Evolutionary conservation across 371 early-diverging fungal genomes (phyloP).

Genomic region (Mortierella sp.): DNA sequence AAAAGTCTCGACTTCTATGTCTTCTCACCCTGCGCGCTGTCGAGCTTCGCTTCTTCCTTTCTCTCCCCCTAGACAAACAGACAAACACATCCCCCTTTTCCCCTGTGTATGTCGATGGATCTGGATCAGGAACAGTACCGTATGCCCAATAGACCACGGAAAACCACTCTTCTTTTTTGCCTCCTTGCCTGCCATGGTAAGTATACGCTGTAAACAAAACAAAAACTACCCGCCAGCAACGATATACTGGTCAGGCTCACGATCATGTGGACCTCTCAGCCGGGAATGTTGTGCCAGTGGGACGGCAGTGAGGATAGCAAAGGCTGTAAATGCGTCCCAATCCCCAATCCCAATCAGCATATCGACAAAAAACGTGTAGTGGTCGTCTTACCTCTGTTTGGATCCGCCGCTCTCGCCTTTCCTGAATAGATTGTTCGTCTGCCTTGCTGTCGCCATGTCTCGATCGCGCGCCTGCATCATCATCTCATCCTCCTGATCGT

Average conservation of each 20-base stretch:
- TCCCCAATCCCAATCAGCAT: not conserved
- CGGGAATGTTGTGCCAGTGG: slow-evolving; percentile 13
- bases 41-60: not conserved
- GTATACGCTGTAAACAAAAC: not conserved
- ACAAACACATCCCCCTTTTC: not conserved
- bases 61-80: not conserved
- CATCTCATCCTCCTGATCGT: slow-evolving; percentile 8
- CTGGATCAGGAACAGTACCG: slow-evolving; percentile 5
- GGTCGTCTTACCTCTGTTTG: slow-evolving; percentile 18
- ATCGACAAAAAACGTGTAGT: not conserved
- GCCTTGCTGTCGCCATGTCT: slow-evolving; percentile 14
- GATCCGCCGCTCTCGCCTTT: slow-evolving; percentile 11
- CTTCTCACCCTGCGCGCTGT: not conserved
- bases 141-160: slow-evolving; percentile 2
- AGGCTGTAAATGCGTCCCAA: slow-evolving; percentile 2
- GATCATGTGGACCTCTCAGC: slow-evolving; percentile 12
- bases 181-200: not conserved
- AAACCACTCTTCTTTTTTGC: not conserved
- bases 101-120: not conserved
- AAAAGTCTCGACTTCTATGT: not conserved
- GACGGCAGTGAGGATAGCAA: not conserved
- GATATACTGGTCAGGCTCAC: slow-evolving; percentile 6
- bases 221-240: slow-evolving; percentile 9
- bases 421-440: slow-evolving; percentile 19
- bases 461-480: slow-evolving; percentile 16